Base-by-base conservation (phyloP, 306 rosid genomes). In the Sechiopsis laciniata region DNA sequence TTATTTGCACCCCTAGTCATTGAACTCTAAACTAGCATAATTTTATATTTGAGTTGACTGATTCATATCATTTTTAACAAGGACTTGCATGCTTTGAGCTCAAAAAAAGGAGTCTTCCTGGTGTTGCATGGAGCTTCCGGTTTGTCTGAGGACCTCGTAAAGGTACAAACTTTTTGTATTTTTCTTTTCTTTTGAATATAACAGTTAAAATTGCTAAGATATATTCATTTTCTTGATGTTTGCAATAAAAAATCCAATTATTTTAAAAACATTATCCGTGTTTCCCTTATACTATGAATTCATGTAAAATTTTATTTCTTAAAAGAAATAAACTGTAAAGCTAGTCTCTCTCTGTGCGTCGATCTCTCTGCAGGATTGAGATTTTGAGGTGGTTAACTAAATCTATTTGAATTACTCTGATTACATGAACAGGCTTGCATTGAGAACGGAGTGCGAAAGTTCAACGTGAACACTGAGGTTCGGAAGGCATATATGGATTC, bases 121-220 rank as follows among this genome's bases (percentile, higher is more conserved):
- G 98, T 90, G 79, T 96, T 90, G 79, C 98, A 93, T 56, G 98
- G 98, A 72, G 98, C 97, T 20, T 93, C 98, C 22, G 98, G 98
- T 68, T 79, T 93, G 84, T 62, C 84, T 70, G 48, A 86, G 82
- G 86, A 81, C 73, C 96, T 90, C 35, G 78, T 93, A 74, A 89
- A 89, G 97, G 97, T 91, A 77, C 35, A 26, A 66, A 19, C 51
- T 2, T 0, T 66, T 10, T 15, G 10, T 65, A 16, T 19, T 42
- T 42, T 26, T 26, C 29, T 58, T 35, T 14, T 29, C 37, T 26
- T 29, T 62, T 46, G 8, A 62, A 64, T n/a, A 7, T 6, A 37
- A 35, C 52, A 64, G 70, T 32, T 37, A 16, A 24, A 32, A 64
- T 64, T 37, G 13, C 24, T 37, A 3, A 15, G 51, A 16, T 48